Evolutionary conservation across 495 filamentous ascomycete genomes (phyloP).

Genomic region (Daldinia vernicosa): DNA sequence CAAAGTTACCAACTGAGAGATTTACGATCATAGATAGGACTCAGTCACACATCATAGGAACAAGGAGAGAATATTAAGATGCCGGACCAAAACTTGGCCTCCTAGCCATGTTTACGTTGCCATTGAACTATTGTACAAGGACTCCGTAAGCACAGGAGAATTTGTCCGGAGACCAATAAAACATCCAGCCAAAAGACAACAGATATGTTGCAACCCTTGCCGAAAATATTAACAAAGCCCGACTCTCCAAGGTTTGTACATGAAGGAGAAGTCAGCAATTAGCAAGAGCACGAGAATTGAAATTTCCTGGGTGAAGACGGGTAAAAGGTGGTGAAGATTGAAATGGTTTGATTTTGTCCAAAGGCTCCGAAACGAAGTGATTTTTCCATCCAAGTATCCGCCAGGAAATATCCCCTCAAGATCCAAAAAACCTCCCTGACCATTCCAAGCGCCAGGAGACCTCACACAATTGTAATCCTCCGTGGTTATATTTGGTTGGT

Average conservation of each 20-base stretch:
- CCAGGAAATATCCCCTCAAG: conserved; percentile 18
- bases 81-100: conserved; percentile 56
- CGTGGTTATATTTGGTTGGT: conserved; percentile 29
- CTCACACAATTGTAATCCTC: conserved; percentile 50
- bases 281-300: conserved; percentile 42
- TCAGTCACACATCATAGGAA: not conserved
- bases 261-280: conserved; percentile 34
- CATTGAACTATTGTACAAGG: conserved; percentile 44
- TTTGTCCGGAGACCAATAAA: conserved; percentile 52
- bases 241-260: conserved; percentile 42
- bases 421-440: conserved; percentile 32
- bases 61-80: not conserved
- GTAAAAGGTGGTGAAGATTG: conserved; percentile 39
- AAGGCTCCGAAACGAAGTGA: conserved; percentile 23
- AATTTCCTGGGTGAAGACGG: conserved; percentile 44
- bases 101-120: conserved; percentile 49
- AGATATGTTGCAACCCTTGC: conserved; percentile 30
- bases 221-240: conserved; percentile 34
- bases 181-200: conserved; percentile 46
- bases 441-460: conserved; percentile 49
- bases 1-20: no score
- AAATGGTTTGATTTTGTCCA: conserved; percentile 47
- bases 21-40: no score
- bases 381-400: conserved; percentile 22
- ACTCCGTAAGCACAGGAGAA: conserved; percentile 30